phyloP scores from a whole-genome alignment of 2,329 filamentous ascomycete genomes.

The Fusarium liriodendri region DNA sequence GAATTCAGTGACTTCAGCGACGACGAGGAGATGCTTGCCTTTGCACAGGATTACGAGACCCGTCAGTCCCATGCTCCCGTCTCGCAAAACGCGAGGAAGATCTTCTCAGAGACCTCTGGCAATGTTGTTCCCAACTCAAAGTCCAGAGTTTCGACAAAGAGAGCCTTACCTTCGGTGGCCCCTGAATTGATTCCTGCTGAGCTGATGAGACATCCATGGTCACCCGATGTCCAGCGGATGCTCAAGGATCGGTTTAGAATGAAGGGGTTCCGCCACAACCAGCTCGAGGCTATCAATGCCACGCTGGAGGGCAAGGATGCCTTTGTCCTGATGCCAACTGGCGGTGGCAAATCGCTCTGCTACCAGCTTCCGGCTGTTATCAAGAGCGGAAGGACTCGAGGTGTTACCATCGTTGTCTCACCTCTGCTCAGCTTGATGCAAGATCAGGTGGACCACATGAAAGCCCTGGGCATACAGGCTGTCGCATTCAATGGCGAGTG shows the following conservation, averaged over 20 bases:
- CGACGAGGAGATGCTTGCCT: constrained; percentile 63
- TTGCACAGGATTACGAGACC: constrained; percentile 63
- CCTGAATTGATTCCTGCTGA: constrained; percentile 57
- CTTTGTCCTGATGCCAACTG: constrained; percentile 98
- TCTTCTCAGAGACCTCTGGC: constrained; percentile 62
- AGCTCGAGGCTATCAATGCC: constrained; percentile 95
- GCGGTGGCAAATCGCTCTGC: constrained; percentile 95
- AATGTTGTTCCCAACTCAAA: constrained; percentile 53
- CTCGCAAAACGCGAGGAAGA: constrained; percentile 47
- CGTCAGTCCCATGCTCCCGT: constrained; percentile 47
- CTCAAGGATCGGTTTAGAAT: constrained; percentile 87
- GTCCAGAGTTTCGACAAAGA: constrained; percentile 48
- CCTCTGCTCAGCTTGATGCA: constrained; percentile 96
- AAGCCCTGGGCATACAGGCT: constrained; percentile 80
- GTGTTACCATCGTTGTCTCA: constrained; percentile 94
- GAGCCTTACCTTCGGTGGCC: constrained; percentile 37
- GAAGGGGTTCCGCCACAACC: constrained; percentile 87
- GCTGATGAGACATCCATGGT: constrained; percentile 81
- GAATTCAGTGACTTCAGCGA: constrained; percentile 62
- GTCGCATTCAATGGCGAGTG: constrained; percentile 85
- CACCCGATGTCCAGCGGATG: constrained; percentile 82
- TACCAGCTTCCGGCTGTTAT: constrained; percentile 95
- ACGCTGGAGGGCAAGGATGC: constrained; percentile 88
- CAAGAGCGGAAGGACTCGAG: constrained; percentile 80
- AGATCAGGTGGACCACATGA: constrained; percentile 90